Evolutionary conservation across 2,329 filamentous ascomycete species (phyloP), one percentile per base, ranked within the genome.

Genomic region (Cladophialophora immunda): DNA sequence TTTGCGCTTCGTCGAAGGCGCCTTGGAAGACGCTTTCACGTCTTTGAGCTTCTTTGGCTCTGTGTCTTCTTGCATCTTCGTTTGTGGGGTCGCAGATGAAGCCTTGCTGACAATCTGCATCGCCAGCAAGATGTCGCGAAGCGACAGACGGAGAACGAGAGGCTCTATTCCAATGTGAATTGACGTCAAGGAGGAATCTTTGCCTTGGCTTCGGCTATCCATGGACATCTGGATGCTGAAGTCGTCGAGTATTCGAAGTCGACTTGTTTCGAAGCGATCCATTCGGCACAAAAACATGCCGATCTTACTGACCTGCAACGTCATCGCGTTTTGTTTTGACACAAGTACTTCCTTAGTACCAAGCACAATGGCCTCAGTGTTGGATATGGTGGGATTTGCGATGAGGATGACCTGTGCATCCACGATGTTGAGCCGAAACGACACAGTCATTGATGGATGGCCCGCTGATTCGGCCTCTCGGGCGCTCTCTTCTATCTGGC

Each of bases 261-360:
- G 89, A 47, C 90, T 94, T 3, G 92, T 93, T 72, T 99, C 94
- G 73, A 98, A 98, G 70, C 90, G 92, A 78, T 99, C 96, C 95
- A 99, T 99, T 13, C 95, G 91, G 76, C 96, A 99, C 34, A 99
- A 80, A 78, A 97, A 99, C 95, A 99, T 99, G 73, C 95, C 95
- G 61, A 98, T 87, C 75, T 98, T 90, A 7, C 93, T 94, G 2
- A 99, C 89, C 76, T 99, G 94, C 75, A 99, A 86, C 0, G 95
- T 97, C 72, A 96, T 86, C 8, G 94, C 92, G 81, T 98, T 93
- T 77, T 99, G 96, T 74, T 97, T 92, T 1, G 94, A 97, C 11
- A 98, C 85, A 1, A 98, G 85, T 13, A 98, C 89, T 77, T 99
- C 94, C 76, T 97, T 97, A 1, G 94, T 97, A 57, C 93, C 92